These are phyloP conservation scores for Myriosclerotinia scirpicola DNA, from an alignment of 2,329 filamentous ascomycete species.

Conservation along the genomic window DNA sequence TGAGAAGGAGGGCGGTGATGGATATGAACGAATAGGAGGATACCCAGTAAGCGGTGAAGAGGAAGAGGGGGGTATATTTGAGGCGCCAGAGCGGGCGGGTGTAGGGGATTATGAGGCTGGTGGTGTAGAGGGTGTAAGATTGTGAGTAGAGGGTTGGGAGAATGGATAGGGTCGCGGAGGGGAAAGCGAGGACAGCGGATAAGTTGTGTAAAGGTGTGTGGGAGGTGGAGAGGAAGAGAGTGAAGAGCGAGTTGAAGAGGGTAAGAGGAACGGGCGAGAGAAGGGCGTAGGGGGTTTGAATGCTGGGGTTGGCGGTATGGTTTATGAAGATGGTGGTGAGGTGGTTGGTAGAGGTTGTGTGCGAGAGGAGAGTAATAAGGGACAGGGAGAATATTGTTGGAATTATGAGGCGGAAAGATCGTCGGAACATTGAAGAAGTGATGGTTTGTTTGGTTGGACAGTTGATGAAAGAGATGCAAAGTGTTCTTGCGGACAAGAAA, in stretches of 20 bases:
- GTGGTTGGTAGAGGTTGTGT: constrained; percentile 34
- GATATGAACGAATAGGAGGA: constrained; percentile 50
- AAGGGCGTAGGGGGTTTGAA: constrained; percentile 41
- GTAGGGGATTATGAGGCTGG: constrained; percentile 47
- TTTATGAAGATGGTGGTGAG: constrained; percentile 45
- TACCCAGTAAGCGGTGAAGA: constrained; percentile 49
- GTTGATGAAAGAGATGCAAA: constrained; percentile 45
- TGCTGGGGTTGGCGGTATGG: constrained; percentile 43
- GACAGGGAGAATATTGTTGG: constrained; percentile 45
- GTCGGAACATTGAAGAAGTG: constrained; percentile 45
- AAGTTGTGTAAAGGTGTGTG: constrained; percentile 42
- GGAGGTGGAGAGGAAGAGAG: constrained; percentile 47
- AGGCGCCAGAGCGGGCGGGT: constrained; percentile 31
- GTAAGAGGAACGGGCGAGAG: constrained; percentile 42
- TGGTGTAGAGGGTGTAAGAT: constrained; percentile 50
- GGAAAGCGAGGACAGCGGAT: constrained; percentile 46
- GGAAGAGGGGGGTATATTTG: constrained; percentile 37
- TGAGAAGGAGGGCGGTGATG: constrained; percentile 45
- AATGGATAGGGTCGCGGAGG: constrained; percentile 49
- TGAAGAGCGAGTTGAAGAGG: constrained; percentile 49
- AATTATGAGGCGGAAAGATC: constrained; percentile 46
- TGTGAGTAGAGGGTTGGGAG: constrained; percentile 48
- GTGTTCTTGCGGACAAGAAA: constrained; percentile 47
- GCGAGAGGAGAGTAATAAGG: constrained; percentile 43
- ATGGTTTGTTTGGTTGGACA: constrained; percentile 41